These are phyloP conservation scores for Rhynchospora pubera DNA, from an alignment of 176 grass and related monocot species.

Conservation along the genomic window DNA sequence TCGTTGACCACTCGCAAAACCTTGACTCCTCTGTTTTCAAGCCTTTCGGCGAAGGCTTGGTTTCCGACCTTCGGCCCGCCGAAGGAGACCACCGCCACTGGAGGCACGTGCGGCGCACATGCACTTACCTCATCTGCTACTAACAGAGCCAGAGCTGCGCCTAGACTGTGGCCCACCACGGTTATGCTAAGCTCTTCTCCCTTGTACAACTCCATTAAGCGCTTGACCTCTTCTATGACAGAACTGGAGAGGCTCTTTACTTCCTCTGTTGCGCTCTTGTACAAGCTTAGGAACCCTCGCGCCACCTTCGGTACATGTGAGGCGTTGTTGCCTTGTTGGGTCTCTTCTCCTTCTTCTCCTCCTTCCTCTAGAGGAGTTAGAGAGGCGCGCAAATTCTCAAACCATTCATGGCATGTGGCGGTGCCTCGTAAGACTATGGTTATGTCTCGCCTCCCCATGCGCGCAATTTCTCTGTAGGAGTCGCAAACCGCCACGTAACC, in stretches of 20 bases:
- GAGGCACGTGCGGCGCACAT: conserved; percentile 43
- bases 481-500: conserved; percentile 94
- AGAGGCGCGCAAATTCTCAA: conserved; percentile 64
- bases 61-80: conserved; percentile 80
- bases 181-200: conserved; percentile 95
- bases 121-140: conserved; percentile 67
- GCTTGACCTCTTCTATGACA: conserved; percentile 59
- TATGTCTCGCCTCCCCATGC: conserved; percentile 89
- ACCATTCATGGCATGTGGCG: conserved; percentile 87
- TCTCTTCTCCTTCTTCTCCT: neutral
- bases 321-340: neutral
- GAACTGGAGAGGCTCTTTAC: conserved; percentile 52
- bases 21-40: conserved; percentile 42
- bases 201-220: conserved; percentile 70
- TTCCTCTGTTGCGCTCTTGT: conserved; percentile 63
- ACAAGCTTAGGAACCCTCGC: conserved; percentile 57
- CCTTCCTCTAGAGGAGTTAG: conserved; percentile 39
- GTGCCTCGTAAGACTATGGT: conserved; percentile 79
- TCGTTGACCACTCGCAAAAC: conserved; percentile 77
- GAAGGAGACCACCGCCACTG: conserved; percentile 77
- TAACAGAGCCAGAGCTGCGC: conserved; percentile 70
- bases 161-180: conserved; percentile 81
- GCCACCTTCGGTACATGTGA: conserved; percentile 54
- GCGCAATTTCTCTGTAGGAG: conserved; percentile 56
- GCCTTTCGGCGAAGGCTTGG: conserved; percentile 47